Conservation (phyloP, 2,329 filamentous ascomycete genomes). For the Aspergillus unguis region DNA sequence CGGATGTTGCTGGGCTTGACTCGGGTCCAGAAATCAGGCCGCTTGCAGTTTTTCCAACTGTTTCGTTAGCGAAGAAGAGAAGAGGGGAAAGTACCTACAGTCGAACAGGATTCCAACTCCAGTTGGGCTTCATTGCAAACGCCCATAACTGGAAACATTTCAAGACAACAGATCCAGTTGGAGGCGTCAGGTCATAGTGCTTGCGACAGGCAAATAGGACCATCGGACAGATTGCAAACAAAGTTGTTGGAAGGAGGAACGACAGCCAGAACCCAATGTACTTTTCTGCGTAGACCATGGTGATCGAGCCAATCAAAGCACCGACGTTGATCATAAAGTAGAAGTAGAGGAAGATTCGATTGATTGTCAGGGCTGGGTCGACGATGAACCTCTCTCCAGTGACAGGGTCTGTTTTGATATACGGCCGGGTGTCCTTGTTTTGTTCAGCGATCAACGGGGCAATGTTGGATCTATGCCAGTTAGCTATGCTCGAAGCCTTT, state of each 20-base stretch:
- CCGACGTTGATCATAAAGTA: slow-evolving; percentile 71
- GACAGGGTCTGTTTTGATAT: slow-evolving; percentile 51
- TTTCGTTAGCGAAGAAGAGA: slow-evolving; percentile 1
- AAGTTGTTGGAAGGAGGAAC: slow-evolving; percentile 61
- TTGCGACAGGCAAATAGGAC: slow-evolving; percentile 60
- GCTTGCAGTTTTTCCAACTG: slow-evolving; percentile 21
- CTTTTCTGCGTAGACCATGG: slow-evolving; percentile 71
- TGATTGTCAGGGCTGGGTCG: slow-evolving; percentile 66
- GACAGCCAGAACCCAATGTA: slow-evolving; percentile 66
- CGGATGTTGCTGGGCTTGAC: slow-evolving; percentile 23
- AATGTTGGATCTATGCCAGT: slow-evolving; percentile 57
- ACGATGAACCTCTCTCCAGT: slow-evolving; percentile 66
- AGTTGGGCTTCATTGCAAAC: slow-evolving; percentile 61
- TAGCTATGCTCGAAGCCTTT: not conserved
- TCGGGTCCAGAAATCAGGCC: slow-evolving; percentile 20
- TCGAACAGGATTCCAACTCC: slow-evolving; percentile 57
- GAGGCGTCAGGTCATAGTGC: slow-evolving; percentile 62
- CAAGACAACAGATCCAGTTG: slow-evolving; percentile 68
- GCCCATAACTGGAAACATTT: slow-evolving; percentile 63
- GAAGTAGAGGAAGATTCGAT: slow-evolving; percentile 67
- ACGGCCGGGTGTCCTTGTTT: slow-evolving; percentile 58
- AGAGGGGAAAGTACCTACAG: slow-evolving; percentile 19
- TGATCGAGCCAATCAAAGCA: slow-evolving; percentile 57
- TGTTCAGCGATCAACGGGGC: slow-evolving; percentile 69
- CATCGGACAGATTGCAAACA: slow-evolving; percentile 62